Conservation (phyloP, 2,329 filamentous ascomycete species). For the Coniochaeta pulveracea region DNA sequence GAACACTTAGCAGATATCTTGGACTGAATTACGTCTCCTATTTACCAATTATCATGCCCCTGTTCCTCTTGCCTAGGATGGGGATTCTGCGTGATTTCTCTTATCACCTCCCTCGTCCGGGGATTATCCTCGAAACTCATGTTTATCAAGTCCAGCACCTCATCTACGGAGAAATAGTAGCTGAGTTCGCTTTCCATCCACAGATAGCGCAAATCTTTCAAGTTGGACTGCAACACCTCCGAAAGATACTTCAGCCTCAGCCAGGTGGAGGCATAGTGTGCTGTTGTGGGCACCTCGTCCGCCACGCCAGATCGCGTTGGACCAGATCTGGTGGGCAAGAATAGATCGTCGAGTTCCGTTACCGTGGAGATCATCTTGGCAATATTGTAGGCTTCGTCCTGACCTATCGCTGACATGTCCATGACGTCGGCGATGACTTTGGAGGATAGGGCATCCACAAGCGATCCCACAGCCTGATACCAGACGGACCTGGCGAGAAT, state of each 20-base stretch:
- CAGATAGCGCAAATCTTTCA: slow-evolving; percentile 49
- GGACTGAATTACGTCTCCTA: no score
- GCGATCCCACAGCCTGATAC: slow-evolving; percentile 49
- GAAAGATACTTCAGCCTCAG: slow-evolving; percentile 52
- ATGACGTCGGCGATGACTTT: slow-evolving; percentile 51
- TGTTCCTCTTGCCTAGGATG: slow-evolving; percentile 22
- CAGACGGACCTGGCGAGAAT: slow-evolving; percentile 51
- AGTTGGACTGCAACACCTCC: slow-evolving; percentile 54
- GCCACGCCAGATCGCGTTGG: slow-evolving; percentile 11
- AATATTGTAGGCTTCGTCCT: slow-evolving; percentile 52
- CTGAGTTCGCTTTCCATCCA: slow-evolving; percentile 58
- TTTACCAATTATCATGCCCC: background rate
- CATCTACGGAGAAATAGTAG: slow-evolving; percentile 47
- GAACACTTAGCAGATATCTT: no score
- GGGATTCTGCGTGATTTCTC: slow-evolving; percentile 43
- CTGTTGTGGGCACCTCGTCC: slow-evolving; percentile 39
- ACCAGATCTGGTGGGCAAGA: slow-evolving; percentile 31
- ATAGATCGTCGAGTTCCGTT: slow-evolving; percentile 49
- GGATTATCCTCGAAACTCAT: slow-evolving; percentile 55
- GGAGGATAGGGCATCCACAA: slow-evolving; percentile 45
- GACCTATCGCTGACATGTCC: slow-evolving; percentile 48
- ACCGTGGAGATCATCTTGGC: slow-evolving; percentile 45
- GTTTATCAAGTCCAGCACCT: slow-evolving; percentile 51
- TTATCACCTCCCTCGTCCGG: slow-evolving; percentile 44
- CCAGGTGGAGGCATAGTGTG: slow-evolving; percentile 51